Base-by-base conservation (phyloP, 2,329 filamentous ascomycete species). In the Zasmidium cellare region DNA sequence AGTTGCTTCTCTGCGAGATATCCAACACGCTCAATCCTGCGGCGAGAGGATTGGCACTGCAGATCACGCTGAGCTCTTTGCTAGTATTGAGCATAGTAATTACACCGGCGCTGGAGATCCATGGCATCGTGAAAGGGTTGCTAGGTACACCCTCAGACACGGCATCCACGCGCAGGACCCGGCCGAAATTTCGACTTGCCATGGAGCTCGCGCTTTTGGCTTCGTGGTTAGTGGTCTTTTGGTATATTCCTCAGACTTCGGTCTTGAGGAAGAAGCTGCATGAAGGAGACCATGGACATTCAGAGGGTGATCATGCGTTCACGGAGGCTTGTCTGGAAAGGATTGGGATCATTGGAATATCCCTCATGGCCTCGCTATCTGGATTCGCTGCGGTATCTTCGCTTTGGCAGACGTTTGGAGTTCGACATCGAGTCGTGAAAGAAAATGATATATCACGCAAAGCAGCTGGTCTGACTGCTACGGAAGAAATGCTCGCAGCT, bases 351-450 rank as follows among this genome's bases (percentile, higher is more conserved):
- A 91, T 96, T 61, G 91, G 91, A 2, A 91, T 94, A 56, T 87
- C 88, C 49, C 76, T 94, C 53, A 96, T 96, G 90, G 91, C 91
- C 16, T 82, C 92, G 14, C 79, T 96, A n/a, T 91, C 91, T 6
- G 91, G 91, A 0, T 96, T 96, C 68, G 91, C 91, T 5, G 90
- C 90, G n/a, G 89, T 96, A 31, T 92, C 89, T 22, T 88, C 89
- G 1, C 86, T 92, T 1, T 96, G 91, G 90, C 89, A 96, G 69
- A 90, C 85, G 0, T 91, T 96, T 74, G 83, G 86, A 22, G 85
- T 86, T 25, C 84, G 82, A 41, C 78, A 84, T 47, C 80, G 83
- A 25, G 84, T 84, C 2, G 84, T 80, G 61, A 65, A 73, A 0
- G 90, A 96, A 51, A 80, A 84, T 9, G 89, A 93, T 64, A 82